Base-by-base conservation (phyloP, 2,329 filamentous ascomycete species). In the Berkeleyomyces rouxiae region DNA sequence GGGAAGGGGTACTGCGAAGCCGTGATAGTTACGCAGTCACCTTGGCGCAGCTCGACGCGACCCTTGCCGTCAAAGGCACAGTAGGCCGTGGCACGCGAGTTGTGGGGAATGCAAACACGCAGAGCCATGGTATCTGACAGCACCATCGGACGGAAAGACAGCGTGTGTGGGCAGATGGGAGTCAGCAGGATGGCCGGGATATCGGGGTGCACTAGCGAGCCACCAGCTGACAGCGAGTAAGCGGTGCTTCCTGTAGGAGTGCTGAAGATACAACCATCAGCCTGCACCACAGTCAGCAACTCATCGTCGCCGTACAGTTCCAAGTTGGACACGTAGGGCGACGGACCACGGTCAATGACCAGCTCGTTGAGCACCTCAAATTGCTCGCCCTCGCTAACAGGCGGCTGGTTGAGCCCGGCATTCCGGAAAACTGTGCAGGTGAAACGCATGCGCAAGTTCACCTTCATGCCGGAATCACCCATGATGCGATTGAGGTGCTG, bases 291-390 rank as follows among this genome's bases (percentile, higher is more conserved):
- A 13, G 93, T 99, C 68, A 99, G 80, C 51, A 96, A 85, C 73
- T 95, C 90, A 70, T 95, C 88, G 71, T 99, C 93, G 66, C 91
- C 93, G 72, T 95, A 97, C 9, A 99, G 79, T 75, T 99, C 93
- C 46, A 99, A 80, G 74, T 96, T 95, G 51, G 92, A 97, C 64
- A 99, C 92, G 71, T 97, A 99, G 23, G 92, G 91, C 13, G 89
- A 95, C 70, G 93, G 93, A 66, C 93, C 93, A 65, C 93, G 88
- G 75, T 99, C 93, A 69, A 99, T 97, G 73, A 99, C 92, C 60
- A 99, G 84, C 76, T 99, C 93, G 74, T 99, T 99, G 67, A 99
- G 83, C 23, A 99, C 92, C 75, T 99, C 93, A 67, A 96, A 97
- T 70, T 96, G 91, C 75, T 97, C 92, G 53, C 87, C 89, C 73